Percentiles rank a stretch among this genome's conserved stretches.
Conservation (phyloP, 164 flowering plant genomes). For the Warburgia ugandensis region DNA sequence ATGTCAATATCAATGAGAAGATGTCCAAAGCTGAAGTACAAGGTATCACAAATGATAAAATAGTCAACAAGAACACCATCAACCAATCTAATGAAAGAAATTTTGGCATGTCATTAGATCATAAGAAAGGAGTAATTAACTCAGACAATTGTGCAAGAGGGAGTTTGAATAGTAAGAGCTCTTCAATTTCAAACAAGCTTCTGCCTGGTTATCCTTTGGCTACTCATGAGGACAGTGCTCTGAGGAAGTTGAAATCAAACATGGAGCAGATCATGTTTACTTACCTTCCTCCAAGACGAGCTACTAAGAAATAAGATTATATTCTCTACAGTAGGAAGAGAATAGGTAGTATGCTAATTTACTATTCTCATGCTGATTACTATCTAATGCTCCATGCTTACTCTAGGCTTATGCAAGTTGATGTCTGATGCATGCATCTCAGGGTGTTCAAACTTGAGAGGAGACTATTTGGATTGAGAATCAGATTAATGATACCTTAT, state of each 20-base stretch:
- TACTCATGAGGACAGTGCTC: conserved; percentile 31
- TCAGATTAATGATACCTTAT: conserved; percentile 35
- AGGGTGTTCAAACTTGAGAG: conserved; percentile 59
- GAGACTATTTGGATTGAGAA: conserved; percentile 60
- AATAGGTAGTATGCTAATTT: conserved; percentile 30
- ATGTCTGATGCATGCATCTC: conserved; percentile 50
- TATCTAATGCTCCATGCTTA: conserved; percentile 74
- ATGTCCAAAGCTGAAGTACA: too few species aligned
- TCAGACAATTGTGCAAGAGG: too few species aligned
- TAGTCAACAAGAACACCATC: too few species aligned
- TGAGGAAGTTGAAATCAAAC: conserved; percentile 41
- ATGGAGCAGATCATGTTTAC: conserved; percentile 69
- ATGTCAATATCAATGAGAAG: too few species aligned
- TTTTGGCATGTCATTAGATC: too few species aligned
- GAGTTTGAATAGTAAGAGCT: too few species aligned
- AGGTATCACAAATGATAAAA: too few species aligned
- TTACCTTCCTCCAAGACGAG: conserved; percentile 59
- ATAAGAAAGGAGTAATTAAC: too few species aligned
- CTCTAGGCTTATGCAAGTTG: conserved; percentile 60
- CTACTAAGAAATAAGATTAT: conserved; percentile 40
- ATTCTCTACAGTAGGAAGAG: conserved; percentile 50
- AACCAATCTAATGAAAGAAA: too few species aligned
- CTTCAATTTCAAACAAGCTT: too few species aligned
- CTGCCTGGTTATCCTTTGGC: too few species aligned
- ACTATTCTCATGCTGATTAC: conserved; percentile 84